phyloP scores from a whole-genome alignment of 306 rosid genomes.

The Coriaria nepalensis region DNA sequence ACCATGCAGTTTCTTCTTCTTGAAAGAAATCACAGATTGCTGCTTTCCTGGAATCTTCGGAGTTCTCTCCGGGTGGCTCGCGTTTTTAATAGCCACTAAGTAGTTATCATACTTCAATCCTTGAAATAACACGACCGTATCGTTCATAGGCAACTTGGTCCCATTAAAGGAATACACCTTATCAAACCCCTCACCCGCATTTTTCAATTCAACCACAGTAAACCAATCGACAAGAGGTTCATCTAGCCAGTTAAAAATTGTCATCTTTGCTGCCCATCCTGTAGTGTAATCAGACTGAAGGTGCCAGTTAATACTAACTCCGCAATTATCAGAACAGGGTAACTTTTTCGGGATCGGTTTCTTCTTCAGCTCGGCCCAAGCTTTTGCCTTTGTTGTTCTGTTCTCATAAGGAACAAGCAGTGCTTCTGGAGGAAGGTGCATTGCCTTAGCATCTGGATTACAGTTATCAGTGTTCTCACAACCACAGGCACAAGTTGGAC shows the following conservation, averaged over 20 bases:
- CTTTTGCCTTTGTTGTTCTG: constrained; percentile 42
- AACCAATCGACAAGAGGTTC: constrained; percentile 57
- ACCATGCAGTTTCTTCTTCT: constrained; percentile 25
- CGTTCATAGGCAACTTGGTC: constrained; percentile 31
- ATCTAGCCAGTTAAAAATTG: constrained; percentile 63
- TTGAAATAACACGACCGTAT: constrained; percentile 41
- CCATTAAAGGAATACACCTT: constrained; percentile 70
- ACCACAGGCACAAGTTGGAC: constrained; percentile 83
- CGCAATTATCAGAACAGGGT: constrained; percentile 73
- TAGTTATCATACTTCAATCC: constrained; percentile 50
- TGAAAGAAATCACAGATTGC: constrained; percentile 59
- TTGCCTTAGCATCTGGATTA: constrained; percentile 13
- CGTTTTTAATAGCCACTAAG: constrained; percentile 46
- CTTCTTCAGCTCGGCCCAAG: constrained; percentile 65
- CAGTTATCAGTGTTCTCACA: constrained; percentile 33
- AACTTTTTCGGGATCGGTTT: constrained; percentile 20
- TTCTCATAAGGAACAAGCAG: constrained; percentile 61
- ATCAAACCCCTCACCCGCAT: constrained; percentile 30
- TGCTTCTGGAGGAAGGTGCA: constrained; percentile 56
- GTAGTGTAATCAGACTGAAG: constrained; percentile 35
- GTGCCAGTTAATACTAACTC: constrained; percentile 81
- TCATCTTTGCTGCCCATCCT: constrained; percentile 82
- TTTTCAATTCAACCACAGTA: constrained; percentile 36
- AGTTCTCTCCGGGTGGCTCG: constrained; percentile 10
- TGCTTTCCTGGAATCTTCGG: constrained; percentile 79